A percentile compares a stretch with the other conserved stretches of the same genome.
Conservation (phyloP, 345 rosid genomes). For the Passiflora organensis region DNA sequence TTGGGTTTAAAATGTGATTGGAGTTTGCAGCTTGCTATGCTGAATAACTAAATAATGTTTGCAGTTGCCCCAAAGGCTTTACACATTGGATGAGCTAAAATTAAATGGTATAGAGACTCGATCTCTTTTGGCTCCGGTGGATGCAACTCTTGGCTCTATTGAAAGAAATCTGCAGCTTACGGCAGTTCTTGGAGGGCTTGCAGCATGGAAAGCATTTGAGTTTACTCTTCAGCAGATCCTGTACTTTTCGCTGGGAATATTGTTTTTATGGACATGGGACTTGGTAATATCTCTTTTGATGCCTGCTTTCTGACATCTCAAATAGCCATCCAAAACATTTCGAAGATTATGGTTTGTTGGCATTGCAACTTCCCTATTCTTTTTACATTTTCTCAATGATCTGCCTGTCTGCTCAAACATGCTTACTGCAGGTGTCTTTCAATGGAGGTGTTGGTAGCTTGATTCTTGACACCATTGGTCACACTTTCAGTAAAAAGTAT, state of each 20-base stretch:
- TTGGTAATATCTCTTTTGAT: conserved; percentile 34
- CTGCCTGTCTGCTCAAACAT: too few species aligned
- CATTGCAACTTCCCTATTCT: neutral
- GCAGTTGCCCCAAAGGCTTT: conserved; percentile 81
- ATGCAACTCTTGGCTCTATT: conserved; percentile 69
- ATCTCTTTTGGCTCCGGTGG: conserved; percentile 75
- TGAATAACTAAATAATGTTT: neutral
- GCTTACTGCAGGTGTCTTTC: conserved; percentile 62
- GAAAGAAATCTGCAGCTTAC: conserved; percentile 71
- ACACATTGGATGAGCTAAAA: conserved; percentile 76
- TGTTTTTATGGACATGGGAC: conserved; percentile 78
- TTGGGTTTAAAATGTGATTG: too few species aligned
- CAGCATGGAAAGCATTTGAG: conserved; percentile 53
- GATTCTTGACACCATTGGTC: conserved; percentile 82
- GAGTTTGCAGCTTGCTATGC: neutral
- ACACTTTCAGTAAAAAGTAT: conserved; percentile 68
- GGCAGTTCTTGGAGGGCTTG: conserved; percentile 53
- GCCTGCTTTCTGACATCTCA: neutral
- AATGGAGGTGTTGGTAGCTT: conserved; percentile 80
- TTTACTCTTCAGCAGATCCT: conserved; percentile 57
- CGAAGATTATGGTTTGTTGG: neutral
- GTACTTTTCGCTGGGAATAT: conserved; percentile 51
- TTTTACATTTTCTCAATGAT: neutral
- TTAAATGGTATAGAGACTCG: conserved; percentile 68
- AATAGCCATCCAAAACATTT: too few species aligned